Base-by-base conservation (phyloP, 2,329 filamentous ascomycete species). In the Epichloe brachyelytri region DNA sequence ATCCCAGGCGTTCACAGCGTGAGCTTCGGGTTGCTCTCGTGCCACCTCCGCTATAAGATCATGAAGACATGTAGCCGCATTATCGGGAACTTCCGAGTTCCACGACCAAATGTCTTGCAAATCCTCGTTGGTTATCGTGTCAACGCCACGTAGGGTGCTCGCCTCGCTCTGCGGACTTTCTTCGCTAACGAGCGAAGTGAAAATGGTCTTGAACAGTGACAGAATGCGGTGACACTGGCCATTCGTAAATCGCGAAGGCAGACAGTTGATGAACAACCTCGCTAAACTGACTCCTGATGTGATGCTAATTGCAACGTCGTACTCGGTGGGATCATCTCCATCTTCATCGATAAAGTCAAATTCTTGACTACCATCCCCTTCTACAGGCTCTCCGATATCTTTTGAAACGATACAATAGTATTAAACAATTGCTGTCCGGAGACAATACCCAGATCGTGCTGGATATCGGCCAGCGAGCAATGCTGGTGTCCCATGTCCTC, bases 391-490 rank as follows among this genome's bases (percentile, higher is more conserved):
- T 37, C 48, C 49, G n/a, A 41, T 49, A 10, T 43, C 49, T 17
- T 57, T 45, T 66, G 63, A 46, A 65, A 61, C 0, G 65, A 66
- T 7, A 68, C 57, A 1, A 61, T 57, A 3, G 59, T 65, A 51
- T 68, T 67, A 53, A 67, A 67, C 12, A 67, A 34, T 4, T 51
- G 47, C 7, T 50, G 49, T 1, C 51, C 56, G 2, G 55, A 61
- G 2, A 52, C 47, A 1, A 60, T 52, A 12, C 56, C 55, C 4
- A 66, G 47, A 14, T 59, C 60, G 30, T 63, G 63, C 50, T 74
- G 71, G 11, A 75, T 71, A 46, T 69, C 68, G 5, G 71, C 71
- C 19, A 75, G 62, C 2, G 75, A 76, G 55, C 71, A 74, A 51
- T 66, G 69, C 53, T 78, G 75, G 54, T 77, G 68, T 0, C 68